Evolutionary conservation across 768 basidiomycete species (phyloP).

Genomic region (Termitomyces sp.): DNA sequence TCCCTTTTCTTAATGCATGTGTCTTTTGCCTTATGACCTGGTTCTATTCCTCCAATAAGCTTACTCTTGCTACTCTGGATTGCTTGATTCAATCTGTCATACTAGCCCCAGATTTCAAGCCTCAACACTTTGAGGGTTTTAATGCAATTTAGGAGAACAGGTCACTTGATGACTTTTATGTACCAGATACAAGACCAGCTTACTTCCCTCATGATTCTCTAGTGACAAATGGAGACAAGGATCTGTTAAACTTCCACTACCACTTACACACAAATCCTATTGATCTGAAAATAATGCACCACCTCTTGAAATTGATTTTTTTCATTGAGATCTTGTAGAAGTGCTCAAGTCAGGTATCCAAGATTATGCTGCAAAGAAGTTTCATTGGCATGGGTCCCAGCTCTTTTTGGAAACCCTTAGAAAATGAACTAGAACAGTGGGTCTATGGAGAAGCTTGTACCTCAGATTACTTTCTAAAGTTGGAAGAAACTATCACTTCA

Average conservation of each 20-base stretch:
- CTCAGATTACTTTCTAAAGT: not conserved
- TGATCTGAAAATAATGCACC: not conserved
- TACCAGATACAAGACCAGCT: not conserved
- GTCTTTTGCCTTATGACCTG: not conserved
- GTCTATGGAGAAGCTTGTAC: constrained; percentile 6
- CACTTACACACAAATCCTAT: too few species aligned
- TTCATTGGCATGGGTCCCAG: not conserved
- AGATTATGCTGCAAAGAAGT: too few species aligned
- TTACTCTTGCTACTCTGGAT: not conserved
- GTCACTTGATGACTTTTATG: not conserved
- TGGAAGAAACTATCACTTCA: not conserved
- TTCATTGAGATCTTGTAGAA: not conserved
- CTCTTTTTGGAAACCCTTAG: not conserved
- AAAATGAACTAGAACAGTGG: not conserved
- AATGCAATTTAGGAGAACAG: not conserved
- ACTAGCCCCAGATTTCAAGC: not conserved
- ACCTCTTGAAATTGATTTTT: not conserved
- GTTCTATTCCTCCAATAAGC: too few species aligned
- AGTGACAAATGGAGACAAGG: not conserved
- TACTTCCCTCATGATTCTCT: not conserved
- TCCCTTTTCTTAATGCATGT: constrained; percentile 5
- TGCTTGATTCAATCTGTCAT: not conserved
- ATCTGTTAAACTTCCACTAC: not conserved
- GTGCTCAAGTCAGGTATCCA: too few species aligned
- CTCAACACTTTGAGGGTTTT: not conserved